Base-by-base conservation (phyloP, 495 filamentous ascomycete genomes). In the Talaromyces liani region DNA sequence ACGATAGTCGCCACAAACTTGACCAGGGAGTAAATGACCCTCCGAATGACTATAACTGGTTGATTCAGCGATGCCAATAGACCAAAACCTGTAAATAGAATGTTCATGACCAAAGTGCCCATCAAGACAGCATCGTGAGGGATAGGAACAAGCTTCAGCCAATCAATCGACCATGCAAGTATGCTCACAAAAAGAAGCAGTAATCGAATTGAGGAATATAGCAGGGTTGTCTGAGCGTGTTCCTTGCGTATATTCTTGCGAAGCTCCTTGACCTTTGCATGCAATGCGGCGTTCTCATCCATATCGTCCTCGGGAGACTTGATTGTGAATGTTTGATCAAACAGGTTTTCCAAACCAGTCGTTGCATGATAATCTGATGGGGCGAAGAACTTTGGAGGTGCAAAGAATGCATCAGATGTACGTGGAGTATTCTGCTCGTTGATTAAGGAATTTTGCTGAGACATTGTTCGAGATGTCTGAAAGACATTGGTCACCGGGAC, bases 381-480 rank as follows among this genome's bases (percentile, higher is more conserved):
- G 3, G 79, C 76, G 57, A 85, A 85, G 70, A 87, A 84, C 29
- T 70, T 80, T 0, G 80, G 82, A 5, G 72, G 74, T 18, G 79
- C 76, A 64, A 85, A 81, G 18, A 75, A 66, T 41, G 75, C 47
- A 60, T 76, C 70, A 14, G 73, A 51, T 22, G 60, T 60, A 22
- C 65, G 36, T 14, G 27, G 68, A 31, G 63, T 63, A 22, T 66
- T 29, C 9, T 62, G 49, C 3, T 29, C 39, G 24, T 41, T 20
- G 8, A 27, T 39, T 41, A 9, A 49, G 45, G 34, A 10, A 53
- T 2, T 59, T 8, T 24, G 27, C 36, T 34, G 16, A 25, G 25
- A 25, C 10, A 3, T n/a, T 1, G 61, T 55, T 34, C 68, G 69
- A 24, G 61, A 68, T 59, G 65, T 71, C 31, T 78, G 75, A 45